Percentiles rank a stretch among this genome's conserved stretches.
Evolutionary conservation across 148 eudicot species (phyloP).

Genomic region (Simmondsia chinensis): DNA sequence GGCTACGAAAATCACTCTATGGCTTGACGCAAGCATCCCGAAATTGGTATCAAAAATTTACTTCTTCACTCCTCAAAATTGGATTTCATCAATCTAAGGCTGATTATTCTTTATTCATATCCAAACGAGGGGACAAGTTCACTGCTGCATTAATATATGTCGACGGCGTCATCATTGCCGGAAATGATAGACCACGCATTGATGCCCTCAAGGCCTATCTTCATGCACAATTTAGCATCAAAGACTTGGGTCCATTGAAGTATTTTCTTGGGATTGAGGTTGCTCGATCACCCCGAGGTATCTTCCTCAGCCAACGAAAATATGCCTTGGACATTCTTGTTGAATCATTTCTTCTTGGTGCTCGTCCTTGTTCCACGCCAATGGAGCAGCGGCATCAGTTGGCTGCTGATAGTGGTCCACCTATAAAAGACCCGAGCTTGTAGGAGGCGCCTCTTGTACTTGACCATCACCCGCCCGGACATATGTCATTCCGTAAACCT

Average conservation of each 20-base stretch:
- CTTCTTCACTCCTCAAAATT: background rate
- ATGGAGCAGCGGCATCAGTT: background rate
- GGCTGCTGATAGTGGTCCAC: background rate
- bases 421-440: too few relatives aligned
- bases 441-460: background rate
- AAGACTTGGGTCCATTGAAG: background rate
- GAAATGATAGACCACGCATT: background rate
- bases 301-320: too few relatives aligned
- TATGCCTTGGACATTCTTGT: too few relatives aligned
- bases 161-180: background rate
- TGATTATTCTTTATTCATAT: background rate
- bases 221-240: background rate
- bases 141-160: background rate
- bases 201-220: background rate
- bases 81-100: background rate
- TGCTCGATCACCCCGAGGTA: background rate
- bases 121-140: background rate
- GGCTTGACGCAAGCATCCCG: background rate
- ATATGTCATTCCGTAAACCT: background rate
- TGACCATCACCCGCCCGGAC: background rate
- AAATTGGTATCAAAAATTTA: background rate
- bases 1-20: background rate
- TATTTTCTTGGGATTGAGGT: background rate
- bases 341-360: too few relatives aligned
- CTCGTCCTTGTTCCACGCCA: background rate